A percentile compares a stretch with the other conserved stretches of the same genome.
Evolutionary conservation across 768 basidiomycete genomes (phyloP).

Genomic region (Tricholoma terreum): DNA sequence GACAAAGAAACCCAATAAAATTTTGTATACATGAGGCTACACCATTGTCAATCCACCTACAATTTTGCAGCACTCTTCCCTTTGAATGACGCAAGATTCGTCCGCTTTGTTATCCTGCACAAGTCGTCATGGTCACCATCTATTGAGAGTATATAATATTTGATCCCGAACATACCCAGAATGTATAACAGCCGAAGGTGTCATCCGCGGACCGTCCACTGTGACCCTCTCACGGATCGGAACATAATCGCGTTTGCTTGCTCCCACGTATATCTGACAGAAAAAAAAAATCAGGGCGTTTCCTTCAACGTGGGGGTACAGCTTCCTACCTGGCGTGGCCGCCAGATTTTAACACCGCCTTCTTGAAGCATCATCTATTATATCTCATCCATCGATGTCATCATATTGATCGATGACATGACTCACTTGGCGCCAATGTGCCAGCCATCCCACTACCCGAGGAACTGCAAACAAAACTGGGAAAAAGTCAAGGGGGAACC

Average conservation of each 20-base stretch:
- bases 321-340: conserved; percentile 67
- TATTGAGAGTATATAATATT: conserved; percentile 4
- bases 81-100: conserved; percentile 59
- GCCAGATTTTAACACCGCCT: conserved; percentile 92
- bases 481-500: conserved; percentile 93
- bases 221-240: conserved; percentile 55
- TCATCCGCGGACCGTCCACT: conserved; percentile 53
- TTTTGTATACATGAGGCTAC: conserved; percentile 1
- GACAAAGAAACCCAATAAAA: background rate
- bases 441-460: conserved; percentile 89
- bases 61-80: conserved; percentile 47
- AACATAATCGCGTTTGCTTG: conserved; percentile 71
- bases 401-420: background rate
- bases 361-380: conserved; percentile 85
- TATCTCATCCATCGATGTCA: conserved; percentile 7
- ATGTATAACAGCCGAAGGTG: conserved; percentile 62
- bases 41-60: conserved; percentile 28
- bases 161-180: conserved; percentile 60
- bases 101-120: conserved; percentile 63
- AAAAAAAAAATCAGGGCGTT: background rate
- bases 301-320: conserved; percentile 3
- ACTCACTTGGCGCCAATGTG: conserved; percentile 83
- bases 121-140: conserved; percentile 39
- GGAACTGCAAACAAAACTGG: conserved; percentile 92
- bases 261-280: conserved; percentile 72